Conservation (phyloP, 2,329 filamentous ascomycete genomes). For the Pseudofabraea citricarpa region DNA sequence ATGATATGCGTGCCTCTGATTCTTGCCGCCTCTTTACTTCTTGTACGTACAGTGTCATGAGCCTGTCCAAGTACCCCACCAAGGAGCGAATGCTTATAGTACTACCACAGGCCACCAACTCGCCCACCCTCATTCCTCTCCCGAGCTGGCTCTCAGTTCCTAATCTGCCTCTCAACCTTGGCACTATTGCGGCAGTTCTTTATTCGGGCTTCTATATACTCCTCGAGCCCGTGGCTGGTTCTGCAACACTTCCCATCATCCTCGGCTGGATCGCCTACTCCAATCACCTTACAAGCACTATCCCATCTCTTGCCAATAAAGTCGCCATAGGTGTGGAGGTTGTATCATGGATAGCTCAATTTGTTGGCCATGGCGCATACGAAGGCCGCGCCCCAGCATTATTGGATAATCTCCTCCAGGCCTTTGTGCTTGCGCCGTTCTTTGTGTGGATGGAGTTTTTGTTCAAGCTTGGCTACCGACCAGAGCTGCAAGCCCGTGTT, state of each 20-base stretch:
- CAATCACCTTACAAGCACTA: slow-evolving; percentile 60
- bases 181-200: slow-evolving; percentile 57
- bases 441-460: slow-evolving; percentile 96
- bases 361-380: slow-evolving; percentile 84
- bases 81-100: slow-evolving; percentile 16
- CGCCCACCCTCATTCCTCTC: slow-evolving; percentile 56
- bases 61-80: slow-evolving; percentile 3
- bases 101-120: slow-evolving; percentile 52
- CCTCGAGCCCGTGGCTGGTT: slow-evolving; percentile 89
- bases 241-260: slow-evolving; percentile 69
- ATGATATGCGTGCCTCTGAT: slow-evolving; percentile 76
- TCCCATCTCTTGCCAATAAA: slow-evolving; percentile 44
- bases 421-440: slow-evolving; percentile 86
- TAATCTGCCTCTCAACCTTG: slow-evolving; percentile 61
- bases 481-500: slow-evolving; percentile 77
- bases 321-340: slow-evolving; percentile 64
- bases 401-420: slow-evolving; percentile 87
- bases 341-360: slow-evolving; percentile 81
- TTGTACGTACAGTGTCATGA: slow-evolving; percentile 47
- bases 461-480: slow-evolving; percentile 86
- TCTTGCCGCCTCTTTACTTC: slow-evolving; percentile 63
- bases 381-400: slow-evolving; percentile 85
- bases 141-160: slow-evolving; percentile 65
- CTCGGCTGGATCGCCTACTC: slow-evolving; percentile 68
- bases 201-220: slow-evolving; percentile 83